Percentiles rank a stretch among this genome's conserved stretches.
Conservation (phyloP, 148 eudicot genomes). For the Amaranthus hypochondriacus region DNA sequence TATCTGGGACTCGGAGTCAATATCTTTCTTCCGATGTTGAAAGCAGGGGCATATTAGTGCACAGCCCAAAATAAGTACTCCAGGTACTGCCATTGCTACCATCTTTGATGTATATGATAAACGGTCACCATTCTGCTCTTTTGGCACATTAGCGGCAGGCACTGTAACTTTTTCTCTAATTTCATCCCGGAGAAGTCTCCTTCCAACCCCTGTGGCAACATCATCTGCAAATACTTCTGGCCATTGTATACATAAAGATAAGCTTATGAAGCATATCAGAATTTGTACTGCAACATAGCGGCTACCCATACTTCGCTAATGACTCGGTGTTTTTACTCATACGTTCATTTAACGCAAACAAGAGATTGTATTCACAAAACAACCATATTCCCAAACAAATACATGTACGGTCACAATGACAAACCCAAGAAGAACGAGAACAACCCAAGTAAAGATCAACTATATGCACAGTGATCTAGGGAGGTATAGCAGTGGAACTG, state of each 20-base stretch:
- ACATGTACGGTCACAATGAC: background rate
- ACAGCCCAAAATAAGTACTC: conserved; percentile 56
- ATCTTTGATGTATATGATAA: conserved; percentile 33
- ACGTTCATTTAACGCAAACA: conserved; percentile 9
- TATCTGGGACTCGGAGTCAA: conserved; percentile 39
- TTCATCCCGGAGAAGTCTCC: conserved; percentile 44
- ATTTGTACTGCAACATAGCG: conserved; percentile 23
- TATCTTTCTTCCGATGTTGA: conserved; percentile 51
- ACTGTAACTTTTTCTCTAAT: conserved; percentile 27
- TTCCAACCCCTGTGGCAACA: conserved; percentile 24
- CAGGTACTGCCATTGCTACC: conserved; percentile 59
- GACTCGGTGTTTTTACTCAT: background rate
- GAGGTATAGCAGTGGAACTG: background rate
- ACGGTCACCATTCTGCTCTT: conserved; percentile 22
- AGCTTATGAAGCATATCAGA: conserved; percentile 30
- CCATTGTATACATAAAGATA: conserved; percentile 41
- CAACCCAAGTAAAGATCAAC: background rate
- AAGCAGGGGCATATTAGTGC: conserved; percentile 62
- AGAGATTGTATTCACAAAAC: background rate
- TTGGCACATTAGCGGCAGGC: conserved; percentile 14
- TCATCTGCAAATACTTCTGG: conserved; percentile 16
- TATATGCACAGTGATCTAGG: background rate
- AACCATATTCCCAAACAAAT: background rate
- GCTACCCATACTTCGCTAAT: conserved; percentile 33
- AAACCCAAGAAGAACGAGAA: background rate